Conservation (phyloP, 176 grass and related monocot species). For the Oryza meyeriana region DNA sequence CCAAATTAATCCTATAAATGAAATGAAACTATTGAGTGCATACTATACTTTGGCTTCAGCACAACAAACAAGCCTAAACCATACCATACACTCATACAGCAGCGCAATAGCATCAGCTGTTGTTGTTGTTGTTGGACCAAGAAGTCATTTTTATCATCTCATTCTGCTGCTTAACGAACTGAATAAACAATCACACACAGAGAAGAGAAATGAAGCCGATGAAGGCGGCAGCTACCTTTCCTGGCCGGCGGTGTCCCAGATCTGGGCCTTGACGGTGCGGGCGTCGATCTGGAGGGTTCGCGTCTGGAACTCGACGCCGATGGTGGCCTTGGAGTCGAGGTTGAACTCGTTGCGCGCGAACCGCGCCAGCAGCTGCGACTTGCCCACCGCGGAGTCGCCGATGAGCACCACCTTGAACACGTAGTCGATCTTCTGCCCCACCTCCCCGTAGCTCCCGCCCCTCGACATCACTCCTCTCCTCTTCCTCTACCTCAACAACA, state of each 20-base stretch:
- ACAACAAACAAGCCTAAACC: neutral
- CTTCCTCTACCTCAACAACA: neutral
- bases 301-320: constrained; percentile 92
- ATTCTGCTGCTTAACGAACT: neutral
- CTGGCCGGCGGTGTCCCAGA: constrained; percentile 83
- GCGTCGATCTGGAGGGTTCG: constrained; percentile 58
- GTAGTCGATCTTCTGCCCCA: constrained; percentile 62
- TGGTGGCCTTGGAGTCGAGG: constrained; percentile 95
- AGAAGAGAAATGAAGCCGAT: neutral
- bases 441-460: constrained; percentile 36
- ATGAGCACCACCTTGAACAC: constrained; percentile 73
- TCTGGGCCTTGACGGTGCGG: constrained; percentile 74
- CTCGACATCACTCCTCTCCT: constrained; percentile 25
- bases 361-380: constrained; percentile 72
- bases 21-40: neutral
- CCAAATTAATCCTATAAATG: neutral
- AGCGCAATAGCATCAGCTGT: neutral
- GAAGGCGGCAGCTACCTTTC: constrained; percentile 50
- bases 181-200: neutral
- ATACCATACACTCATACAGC: neutral
- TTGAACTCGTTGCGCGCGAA: constrained; percentile 84
- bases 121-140: neutral
- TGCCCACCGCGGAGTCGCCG: constrained; percentile 76
- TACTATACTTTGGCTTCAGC: neutral
- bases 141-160: neutral